Conservation (phyloP, 345 rosid genomes). For the Eucalyptus cladocalyx region DNA sequence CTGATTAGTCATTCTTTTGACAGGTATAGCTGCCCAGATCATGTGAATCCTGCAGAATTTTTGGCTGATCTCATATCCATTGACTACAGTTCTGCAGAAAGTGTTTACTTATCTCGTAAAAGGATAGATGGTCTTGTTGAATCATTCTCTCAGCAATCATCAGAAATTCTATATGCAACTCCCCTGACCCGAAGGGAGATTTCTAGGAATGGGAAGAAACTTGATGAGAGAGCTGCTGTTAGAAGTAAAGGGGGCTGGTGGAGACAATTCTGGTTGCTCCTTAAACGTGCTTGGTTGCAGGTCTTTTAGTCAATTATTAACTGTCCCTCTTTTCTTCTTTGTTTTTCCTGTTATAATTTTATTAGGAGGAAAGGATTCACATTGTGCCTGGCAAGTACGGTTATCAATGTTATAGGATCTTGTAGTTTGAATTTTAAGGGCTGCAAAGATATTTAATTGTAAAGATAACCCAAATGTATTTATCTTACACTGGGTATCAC, state of each 20-base stretch:
- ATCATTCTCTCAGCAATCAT: slow-evolving; percentile 51
- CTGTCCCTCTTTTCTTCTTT: background rate
- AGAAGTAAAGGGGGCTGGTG: slow-evolving; percentile 66
- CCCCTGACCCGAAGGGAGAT: slow-evolving; percentile 33
- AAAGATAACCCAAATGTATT: background rate
- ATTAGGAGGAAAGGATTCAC: background rate
- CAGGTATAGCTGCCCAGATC: slow-evolving; percentile 86
- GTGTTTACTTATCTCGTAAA: slow-evolving; percentile 67
- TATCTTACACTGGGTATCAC: background rate
- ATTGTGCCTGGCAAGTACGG: background rate
- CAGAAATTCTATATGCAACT: slow-evolving; percentile 52
- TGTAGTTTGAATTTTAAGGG: background rate
- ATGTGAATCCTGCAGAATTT: slow-evolving; percentile 95
- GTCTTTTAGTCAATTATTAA: slow-evolving; percentile 17
- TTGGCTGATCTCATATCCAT: slow-evolving; percentile 94
- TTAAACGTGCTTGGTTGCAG: slow-evolving; percentile 97
- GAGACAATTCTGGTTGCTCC: slow-evolving; percentile 82
- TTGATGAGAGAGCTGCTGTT: slow-evolving; percentile 15
- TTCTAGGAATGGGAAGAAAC: slow-evolving; percentile 12
- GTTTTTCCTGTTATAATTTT: background rate
- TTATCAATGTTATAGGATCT: background rate
- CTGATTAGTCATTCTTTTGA: slow-evolving; percentile 1
- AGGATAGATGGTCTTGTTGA: slow-evolving; percentile 86
- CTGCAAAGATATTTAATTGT: background rate
- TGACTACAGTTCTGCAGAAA: slow-evolving; percentile 82